A percentile compares a stretch with the other conserved stretches of the same genome.
phyloP scores from a whole-genome alignment of 768 basidiomycete species.

The Suillus spraguei region DNA sequence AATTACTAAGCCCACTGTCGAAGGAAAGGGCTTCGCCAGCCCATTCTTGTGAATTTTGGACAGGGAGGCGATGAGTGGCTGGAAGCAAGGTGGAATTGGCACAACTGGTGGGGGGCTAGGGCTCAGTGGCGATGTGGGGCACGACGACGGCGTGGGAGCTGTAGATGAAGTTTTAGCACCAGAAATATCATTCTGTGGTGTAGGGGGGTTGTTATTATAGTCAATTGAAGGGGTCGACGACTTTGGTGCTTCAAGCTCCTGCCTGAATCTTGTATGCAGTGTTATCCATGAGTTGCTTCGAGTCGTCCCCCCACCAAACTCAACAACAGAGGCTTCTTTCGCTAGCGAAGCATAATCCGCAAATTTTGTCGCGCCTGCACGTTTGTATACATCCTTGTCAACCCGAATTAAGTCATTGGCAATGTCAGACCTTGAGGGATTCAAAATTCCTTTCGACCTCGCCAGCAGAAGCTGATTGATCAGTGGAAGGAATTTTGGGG shows the following conservation, averaged over 20 bases:
- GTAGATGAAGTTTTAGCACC: no score
- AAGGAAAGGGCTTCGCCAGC: constrained; percentile 34
- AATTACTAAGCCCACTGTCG: constrained; percentile 38
- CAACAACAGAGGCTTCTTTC: constrained; percentile 29
- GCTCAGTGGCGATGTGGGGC: not conserved
- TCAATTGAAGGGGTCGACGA: not conserved
- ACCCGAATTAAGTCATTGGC: constrained; percentile 33
- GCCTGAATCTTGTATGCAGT: constrained; percentile 27
- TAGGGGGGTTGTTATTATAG: not conserved
- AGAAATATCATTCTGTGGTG: not conserved
- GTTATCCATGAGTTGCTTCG: constrained; percentile 27
- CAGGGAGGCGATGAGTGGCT: constrained; percentile 38
- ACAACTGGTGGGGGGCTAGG: no score
- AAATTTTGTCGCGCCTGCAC: constrained; percentile 29
- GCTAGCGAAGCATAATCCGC: constrained; percentile 29
- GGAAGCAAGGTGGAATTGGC: constrained; percentile 17
- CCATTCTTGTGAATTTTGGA: constrained; percentile 36
- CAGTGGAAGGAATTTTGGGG: constrained; percentile 34
- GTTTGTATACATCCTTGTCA: constrained; percentile 31
- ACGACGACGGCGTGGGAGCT: not conserved
- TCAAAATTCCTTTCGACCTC: constrained; percentile 31
- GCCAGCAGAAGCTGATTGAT: constrained; percentile 25
- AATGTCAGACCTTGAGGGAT: constrained; percentile 42
- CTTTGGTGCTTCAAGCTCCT: constrained; percentile 2
- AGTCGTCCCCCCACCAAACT: constrained; percentile 24